These are phyloP conservation scores for Tricholoma saponaceum DNA, from an alignment of 768 basidiomycete genomes.

Conservation along the genomic window DNA sequence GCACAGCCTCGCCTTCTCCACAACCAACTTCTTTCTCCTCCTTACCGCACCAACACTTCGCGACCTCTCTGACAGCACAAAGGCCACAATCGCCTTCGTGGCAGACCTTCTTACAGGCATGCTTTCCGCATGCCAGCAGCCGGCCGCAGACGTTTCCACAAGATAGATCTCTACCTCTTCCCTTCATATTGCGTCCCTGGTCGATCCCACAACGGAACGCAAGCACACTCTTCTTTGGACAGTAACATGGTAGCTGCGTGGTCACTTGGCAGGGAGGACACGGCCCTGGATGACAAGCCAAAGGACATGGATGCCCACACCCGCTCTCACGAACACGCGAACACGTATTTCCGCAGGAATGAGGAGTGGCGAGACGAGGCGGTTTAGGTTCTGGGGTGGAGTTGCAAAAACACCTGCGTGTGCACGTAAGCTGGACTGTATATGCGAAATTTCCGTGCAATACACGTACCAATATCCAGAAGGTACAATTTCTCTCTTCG, in stretches of 20 bases:
- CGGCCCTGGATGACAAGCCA: conserved; percentile 91
- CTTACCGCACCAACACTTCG: conserved; percentile 80
- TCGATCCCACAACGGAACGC: conserved; percentile 54
- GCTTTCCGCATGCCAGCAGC: conserved; percentile 65
- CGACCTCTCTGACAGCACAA: conserved; percentile 53
- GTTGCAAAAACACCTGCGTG: conserved; percentile 80
- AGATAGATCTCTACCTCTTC: conserved; percentile 28
- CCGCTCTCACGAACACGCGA: conserved; percentile 48
- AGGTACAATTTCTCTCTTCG: conserved; percentile 64
- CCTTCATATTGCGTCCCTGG: conserved; percentile 16
- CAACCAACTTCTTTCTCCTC: conserved; percentile 57
- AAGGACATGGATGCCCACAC: conserved; percentile 81
- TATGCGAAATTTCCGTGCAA: not conserved
- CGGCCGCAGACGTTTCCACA: conserved; percentile 43
- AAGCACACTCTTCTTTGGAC: conserved; percentile 55
- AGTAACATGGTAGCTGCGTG: conserved; percentile 74
- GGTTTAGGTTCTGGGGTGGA: conserved; percentile 69
- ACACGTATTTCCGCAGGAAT: conserved; percentile 73
- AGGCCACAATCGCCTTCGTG: conserved; percentile 72
- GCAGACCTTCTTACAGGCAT: conserved; percentile 64
- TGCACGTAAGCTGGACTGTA: conserved; percentile 9
- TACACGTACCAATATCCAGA: conserved; percentile 56
- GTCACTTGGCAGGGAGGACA: conserved; percentile 92
- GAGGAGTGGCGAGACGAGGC: conserved; percentile 64
- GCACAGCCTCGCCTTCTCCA: conserved; percentile 50